Evolutionary conservation across 768 basidiomycete species (phyloP), one percentile per base, ranked within the genome.

Genomic region (Solioccasus polychromus): DNA sequence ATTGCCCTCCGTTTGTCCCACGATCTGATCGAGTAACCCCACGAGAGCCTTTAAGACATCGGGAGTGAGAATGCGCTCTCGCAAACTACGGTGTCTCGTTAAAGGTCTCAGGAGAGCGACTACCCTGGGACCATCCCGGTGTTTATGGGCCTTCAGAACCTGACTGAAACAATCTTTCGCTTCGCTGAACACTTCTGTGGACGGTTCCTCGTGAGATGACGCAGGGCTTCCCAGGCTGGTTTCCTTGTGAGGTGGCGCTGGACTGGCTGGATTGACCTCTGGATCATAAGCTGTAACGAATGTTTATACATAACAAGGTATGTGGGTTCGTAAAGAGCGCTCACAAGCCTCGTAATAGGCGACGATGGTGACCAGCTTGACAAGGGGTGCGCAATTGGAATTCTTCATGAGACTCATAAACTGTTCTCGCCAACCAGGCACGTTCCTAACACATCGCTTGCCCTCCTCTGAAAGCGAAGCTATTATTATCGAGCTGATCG

Each of bases 311-410:
- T 7, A 18, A 17, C 8, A 29, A 4, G 14, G 8, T n/a, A n/a
- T n/a, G n/a, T n/a, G n/a, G n/a, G n/a, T n/a, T n/a, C n/a, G n/a
- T n/a, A n/a, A n/a, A 3, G 9, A 22, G 25, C 20, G 32, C 58
- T 35, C 17, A 61, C 58, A 55, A 12, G 50, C 50, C 25, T 60
- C 58, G 5, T 45, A 54, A 39, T 57, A 59, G 9, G 58, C 58
- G 2, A 59, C 49, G 22, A 59, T 51, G 11, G 52, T 45, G 8
- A 58, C 59, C 5, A 61, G 52, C 44, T 47, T 51, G 2, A 61
- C 55, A 8, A 59, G 49, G 12, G 49, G 35, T 8, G 49, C 40
- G n/a, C 48, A 60, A 8, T 49, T 6, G 11, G 3, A 23, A n/a
- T 39, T 45, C 5, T 39, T 14, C 14, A 61, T 54, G 29, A 58